Base-by-base conservation (phyloP, 495 filamentous ascomycete genomes). In the Aspergillus haitiensis region DNA sequence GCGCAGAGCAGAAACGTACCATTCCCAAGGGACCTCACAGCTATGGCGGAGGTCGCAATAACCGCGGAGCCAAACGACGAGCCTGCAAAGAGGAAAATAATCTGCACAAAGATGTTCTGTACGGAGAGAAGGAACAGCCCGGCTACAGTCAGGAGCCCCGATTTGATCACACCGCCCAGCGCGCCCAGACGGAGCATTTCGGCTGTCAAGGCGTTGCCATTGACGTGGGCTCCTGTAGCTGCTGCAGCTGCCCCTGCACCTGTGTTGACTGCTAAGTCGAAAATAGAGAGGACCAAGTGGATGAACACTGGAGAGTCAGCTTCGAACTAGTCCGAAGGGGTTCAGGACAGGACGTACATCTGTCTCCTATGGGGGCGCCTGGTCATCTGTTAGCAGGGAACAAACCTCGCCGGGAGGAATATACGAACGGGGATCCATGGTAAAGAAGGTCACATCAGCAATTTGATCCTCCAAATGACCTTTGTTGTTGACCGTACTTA, bases 191-290 rank as follows among this genome's bases (percentile, higher is more conserved):
- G 15, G 1, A 50, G 16, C 6, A 50, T 50, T 50, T 32, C 0
- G 47, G 8, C 13, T 5, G 47, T 50, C 6, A 13, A 27, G 7
- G 47, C 6, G 4, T 50, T 13, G 6, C 47, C 47, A 27, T 50
- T 50, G 13, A 50, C 47, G 47, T 35, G 47, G n/a, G 47, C 47
- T 27, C 47, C 47, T 5, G 47, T 50, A 27, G 47, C 47, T 18
- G 47, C 47, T 50, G 47, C 47, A 27, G n/a, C 21, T 4, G 21
- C 31, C 37, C 37, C 37, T n/a, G n/a, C n/a, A n/a, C n/a, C n/a
- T n/a, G n/a, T n/a, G n/a, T n/a, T n/a, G n/a, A n/a, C n/a, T n/a
- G n/a, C n/a, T 1, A 40, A 13, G 13, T 40, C 37, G 9, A 40
- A 13, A 13, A 40, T 13, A 40, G 37, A 40, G 13, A 40, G 37